Conservation (phyloP, 1,139 yeast genomes). For the Scheffersomyces lignicola region DNA sequence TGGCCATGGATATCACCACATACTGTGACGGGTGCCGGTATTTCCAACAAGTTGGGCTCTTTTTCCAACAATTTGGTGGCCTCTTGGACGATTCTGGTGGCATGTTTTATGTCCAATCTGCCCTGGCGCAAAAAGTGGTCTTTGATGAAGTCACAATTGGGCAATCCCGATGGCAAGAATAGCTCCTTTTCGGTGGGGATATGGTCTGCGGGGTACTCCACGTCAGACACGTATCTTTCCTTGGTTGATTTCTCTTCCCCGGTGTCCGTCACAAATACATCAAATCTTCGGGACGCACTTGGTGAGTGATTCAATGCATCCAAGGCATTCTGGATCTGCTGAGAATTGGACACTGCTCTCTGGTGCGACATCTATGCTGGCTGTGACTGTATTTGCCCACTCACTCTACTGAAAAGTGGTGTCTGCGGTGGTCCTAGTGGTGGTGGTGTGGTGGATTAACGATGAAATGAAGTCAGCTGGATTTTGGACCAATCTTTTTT, state of each 20-base stretch:
- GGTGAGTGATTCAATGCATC: constrained; percentile 64
- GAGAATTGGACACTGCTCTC: constrained; percentile 33
- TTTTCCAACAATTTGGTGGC: constrained; percentile 67
- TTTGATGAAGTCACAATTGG: constrained; percentile 69
- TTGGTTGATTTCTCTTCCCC: constrained; percentile 67
- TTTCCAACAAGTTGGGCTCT: constrained; percentile 79
- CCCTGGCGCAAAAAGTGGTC: constrained; percentile 84
- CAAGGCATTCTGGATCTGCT: constrained; percentile 73
- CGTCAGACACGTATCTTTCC: constrained; percentile 64
- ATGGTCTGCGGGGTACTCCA: constrained; percentile 67
- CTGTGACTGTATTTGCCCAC: no score
- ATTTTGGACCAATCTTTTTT: no score
- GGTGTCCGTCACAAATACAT: constrained; percentile 61
- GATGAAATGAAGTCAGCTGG: no score
- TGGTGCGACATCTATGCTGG: constrained; percentile 1
- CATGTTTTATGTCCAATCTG: constrained; percentile 71
- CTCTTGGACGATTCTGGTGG: constrained; percentile 59
- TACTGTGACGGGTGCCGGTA: constrained; percentile 93
- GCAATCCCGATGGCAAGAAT: constrained; percentile 63
- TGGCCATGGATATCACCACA: constrained; percentile 99
- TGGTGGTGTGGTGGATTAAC: no score
- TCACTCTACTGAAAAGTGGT: no score
- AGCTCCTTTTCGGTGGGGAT: constrained; percentile 70
- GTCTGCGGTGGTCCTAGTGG: no score
- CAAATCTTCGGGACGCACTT: constrained; percentile 12